Evolutionary conservation across 2,329 filamentous ascomycete genomes (phyloP), one percentile per base, ranked within the genome.

Genomic region (Graphilbum ipis-grandicollis): DNA sequence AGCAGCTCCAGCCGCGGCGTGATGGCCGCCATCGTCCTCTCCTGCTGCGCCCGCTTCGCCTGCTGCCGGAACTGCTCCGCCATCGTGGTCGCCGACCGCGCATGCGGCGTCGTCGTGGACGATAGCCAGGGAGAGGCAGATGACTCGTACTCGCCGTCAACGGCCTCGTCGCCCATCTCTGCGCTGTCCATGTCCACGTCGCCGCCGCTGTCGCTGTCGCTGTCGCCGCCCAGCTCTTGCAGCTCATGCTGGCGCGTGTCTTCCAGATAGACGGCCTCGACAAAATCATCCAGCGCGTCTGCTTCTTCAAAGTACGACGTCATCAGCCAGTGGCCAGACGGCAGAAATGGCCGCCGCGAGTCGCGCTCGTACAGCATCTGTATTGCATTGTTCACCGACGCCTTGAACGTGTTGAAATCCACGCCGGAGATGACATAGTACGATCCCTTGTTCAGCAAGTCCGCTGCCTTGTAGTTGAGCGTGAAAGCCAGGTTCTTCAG

Each of bases 281-380:
- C 79, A 49, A 96, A 96, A 0, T 79, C 74, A 43, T 79, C 75
- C 77, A 93, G 90, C 5, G 9, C 26, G 26, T 28, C 26, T 7
- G 5, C 26, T 28, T 28, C 26, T 48, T 94, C 80, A 39, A 96
- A 82, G 42, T 75, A 78, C 1, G 63, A 65, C 2, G 80, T 90
- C 86, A 96, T 96, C 26, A 96, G 64, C 90, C 90, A 98, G 53
- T 93, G 86, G 34, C 75, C 71, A n/a, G 66, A 58, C 2, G 84
- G 79, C 18, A 96, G 58, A 51, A 96, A 96, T 22, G 71, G 75
- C 18, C 86, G 74, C 41, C 90, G 69, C 8, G 90, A 98, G 54
- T 96, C 88, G 53, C 88, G 68, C 55, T 94, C 86, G 52, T 96
- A 94, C 9, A 94, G 62, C 68, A 92, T 88, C 39, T 79, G 77